These are phyloP conservation scores for Venturia effusa DNA, from an alignment of 2,329 filamentous ascomycete species.

Conservation along the genomic window DNA sequence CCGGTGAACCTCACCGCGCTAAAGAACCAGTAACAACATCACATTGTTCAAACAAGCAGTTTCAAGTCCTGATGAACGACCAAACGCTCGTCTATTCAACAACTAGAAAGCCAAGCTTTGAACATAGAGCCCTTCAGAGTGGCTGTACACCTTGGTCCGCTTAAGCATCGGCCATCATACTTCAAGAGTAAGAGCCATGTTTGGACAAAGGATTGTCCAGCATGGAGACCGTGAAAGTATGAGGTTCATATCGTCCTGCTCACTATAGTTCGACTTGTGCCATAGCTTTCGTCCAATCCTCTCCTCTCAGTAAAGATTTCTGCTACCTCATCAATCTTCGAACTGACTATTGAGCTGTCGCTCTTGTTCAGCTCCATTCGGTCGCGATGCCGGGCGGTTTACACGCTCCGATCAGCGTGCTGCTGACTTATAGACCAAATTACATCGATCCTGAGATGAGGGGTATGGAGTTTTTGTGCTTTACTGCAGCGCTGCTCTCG, in stretches of 20 bases:
- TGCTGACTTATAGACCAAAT: slow-evolving; percentile 2
- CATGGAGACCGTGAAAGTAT: slow-evolving; percentile 1
- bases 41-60: background rate
- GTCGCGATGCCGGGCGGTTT: slow-evolving; percentile 5
- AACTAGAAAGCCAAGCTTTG: background rate
- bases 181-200: background rate
- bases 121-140: background rate
- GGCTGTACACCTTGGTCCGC: background rate
- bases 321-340: background rate
- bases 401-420: background rate
- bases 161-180: slow-evolving; percentile 1
- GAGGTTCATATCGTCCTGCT: background rate
- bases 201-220: background rate
- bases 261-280: slow-evolving; percentile 1
- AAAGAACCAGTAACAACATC: background rate
- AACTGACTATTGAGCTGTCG: background rate
- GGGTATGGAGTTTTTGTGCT: slow-evolving; percentile 1
- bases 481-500: slow-evolving; percentile 10
- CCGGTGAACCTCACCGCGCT: background rate
- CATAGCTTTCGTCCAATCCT: background rate
- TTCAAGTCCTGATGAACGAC: background rate
- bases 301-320: background rate
- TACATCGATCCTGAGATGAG: slow-evolving; percentile 1
- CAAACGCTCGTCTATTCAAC: background rate
- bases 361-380: background rate